phyloP scores from a whole-genome alignment of 1,139 yeast genomes.

The Candida mesenterica region DNA sequence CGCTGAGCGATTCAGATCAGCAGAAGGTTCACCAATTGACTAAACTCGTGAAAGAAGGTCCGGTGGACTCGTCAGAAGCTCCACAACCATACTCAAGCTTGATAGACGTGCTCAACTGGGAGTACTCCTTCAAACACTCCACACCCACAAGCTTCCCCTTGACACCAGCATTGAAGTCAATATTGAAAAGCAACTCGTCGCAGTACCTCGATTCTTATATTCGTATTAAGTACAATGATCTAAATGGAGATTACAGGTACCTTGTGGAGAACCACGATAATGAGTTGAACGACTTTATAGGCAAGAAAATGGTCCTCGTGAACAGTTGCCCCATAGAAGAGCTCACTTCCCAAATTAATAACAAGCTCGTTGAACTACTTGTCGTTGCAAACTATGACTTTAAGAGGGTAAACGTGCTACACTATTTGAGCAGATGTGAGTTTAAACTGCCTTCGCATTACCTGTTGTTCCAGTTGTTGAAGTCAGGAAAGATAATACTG shows the following conservation, averaged over 20 bases:
- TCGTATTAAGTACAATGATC: conserved; percentile 20
- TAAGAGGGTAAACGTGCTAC: conserved; percentile 28
- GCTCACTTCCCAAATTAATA: conserved; percentile 18
- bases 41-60: neutral
- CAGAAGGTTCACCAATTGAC: neutral
- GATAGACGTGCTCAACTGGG: conserved; percentile 8
- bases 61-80: neutral
- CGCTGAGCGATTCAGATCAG: neutral
- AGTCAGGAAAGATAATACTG: conserved; percentile 20
- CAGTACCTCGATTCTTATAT: conserved; percentile 8
- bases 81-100: conserved; percentile 1
- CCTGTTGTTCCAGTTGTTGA: conserved; percentile 11
- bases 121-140: conserved; percentile 4
- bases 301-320: conserved; percentile 34
- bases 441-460: conserved; percentile 5
- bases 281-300: conserved; percentile 35
- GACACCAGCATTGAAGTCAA: conserved; percentile 6
- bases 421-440: conserved; percentile 17
- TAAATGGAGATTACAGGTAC: conserved; percentile 32
- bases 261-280: conserved; percentile 20
- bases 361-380: conserved; percentile 30
- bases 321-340: conserved; percentile 13
- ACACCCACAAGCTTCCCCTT: conserved; percentile 3
- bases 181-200: conserved; percentile 4
- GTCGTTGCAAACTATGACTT: conserved; percentile 36